These are phyloP conservation scores for Stachybotrys chartarum DNA, from an alignment of 2,329 filamentous ascomycete species.

Conservation along the genomic window DNA sequence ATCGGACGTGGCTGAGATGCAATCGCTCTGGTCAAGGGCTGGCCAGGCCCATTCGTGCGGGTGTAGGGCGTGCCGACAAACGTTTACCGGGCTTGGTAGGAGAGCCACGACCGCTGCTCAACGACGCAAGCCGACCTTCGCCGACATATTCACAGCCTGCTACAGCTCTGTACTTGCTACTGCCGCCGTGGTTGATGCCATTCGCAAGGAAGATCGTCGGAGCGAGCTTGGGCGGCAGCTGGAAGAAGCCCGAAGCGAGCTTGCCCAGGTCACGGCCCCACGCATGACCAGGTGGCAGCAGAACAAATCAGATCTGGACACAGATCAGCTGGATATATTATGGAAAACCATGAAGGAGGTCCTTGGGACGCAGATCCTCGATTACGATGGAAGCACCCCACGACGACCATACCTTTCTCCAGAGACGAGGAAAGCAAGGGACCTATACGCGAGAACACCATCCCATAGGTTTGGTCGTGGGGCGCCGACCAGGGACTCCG, in stretches of 20 bases:
- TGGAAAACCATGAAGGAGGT: not conserved
- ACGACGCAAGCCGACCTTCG: conserved; percentile 40
- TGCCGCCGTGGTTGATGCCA: conserved; percentile 55
- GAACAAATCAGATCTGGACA: not conserved
- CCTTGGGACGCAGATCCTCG: not conserved
- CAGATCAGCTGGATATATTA: not conserved
- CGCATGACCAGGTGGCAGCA: conserved; percentile 9
- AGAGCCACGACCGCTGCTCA: conserved; percentile 41
- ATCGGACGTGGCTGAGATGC: conserved; percentile 43
- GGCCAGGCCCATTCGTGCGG: conserved; percentile 56
- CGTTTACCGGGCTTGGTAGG: conserved; percentile 39
- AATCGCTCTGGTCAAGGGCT: conserved; percentile 60
- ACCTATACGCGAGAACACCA: too few relatives aligned
- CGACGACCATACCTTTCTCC: too few relatives aligned
- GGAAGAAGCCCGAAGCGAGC: conserved; percentile 42
- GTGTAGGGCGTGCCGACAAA: conserved; percentile 53
- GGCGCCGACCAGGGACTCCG: not conserved
- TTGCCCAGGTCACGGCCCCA: conserved; percentile 24
- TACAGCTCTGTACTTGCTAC: conserved; percentile 63
- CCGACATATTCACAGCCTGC: conserved; percentile 55
- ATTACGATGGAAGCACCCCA: not conserved
- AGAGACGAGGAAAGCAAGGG: too few relatives aligned
- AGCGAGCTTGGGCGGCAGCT: conserved; percentile 56
- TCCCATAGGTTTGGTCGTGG: not conserved
- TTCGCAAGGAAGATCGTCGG: conserved; percentile 48